A percentile compares a stretch with the other conserved stretches of the same genome.
Evolutionary conservation across 164 flowering plant genomes (phyloP).

Genomic region (Chimonanthus praecox): DNA sequence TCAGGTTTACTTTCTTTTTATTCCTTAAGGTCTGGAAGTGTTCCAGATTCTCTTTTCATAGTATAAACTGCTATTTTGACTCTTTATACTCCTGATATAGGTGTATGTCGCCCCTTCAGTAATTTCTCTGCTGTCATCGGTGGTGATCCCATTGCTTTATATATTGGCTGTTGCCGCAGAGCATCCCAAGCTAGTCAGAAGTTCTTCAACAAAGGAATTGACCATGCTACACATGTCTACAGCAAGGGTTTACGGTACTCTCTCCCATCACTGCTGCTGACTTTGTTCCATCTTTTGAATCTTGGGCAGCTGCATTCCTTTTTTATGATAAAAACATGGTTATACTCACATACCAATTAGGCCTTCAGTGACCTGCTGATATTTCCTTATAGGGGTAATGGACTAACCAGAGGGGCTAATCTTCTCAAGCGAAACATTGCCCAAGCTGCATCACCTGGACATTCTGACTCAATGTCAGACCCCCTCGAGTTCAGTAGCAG

Average conservation of each 20-base stretch:
- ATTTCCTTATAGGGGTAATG: slow-evolving; percentile 30
- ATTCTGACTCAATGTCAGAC: slow-evolving; percentile 42
- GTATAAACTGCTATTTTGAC: neutral
- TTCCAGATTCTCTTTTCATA: neutral
- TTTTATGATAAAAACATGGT: neutral
- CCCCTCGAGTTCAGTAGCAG: slow-evolving; percentile 33
- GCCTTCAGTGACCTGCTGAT: neutral
- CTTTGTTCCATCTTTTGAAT: neutral
- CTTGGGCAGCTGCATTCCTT: neutral
- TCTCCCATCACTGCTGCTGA: neutral
- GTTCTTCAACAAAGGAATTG: slow-evolving; percentile 23
- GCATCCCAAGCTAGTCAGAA: slow-evolving; percentile 11
- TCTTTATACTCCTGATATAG: slow-evolving; percentile 1
- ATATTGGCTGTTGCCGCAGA: neutral
- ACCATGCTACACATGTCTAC: slow-evolving; percentile 20
- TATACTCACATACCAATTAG: neutral
- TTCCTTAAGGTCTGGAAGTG: too few species aligned
- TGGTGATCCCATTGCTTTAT: neutral
- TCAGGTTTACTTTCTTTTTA: neutral
- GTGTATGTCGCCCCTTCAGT: neutral
- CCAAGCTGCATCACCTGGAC: slow-evolving; percentile 17
- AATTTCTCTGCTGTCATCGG: slow-evolving; percentile 16
- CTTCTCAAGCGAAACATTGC: slow-evolving; percentile 16
- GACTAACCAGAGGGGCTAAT: slow-evolving; percentile 23
- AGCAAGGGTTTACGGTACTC: slow-evolving; percentile 29